A percentile compares a stretch with the other conserved stretches of the same genome.
These are phyloP conservation scores for Fusarium sp. DNA, from an alignment of 2,329 filamentous ascomycete genomes.

Conservation along the genomic window DNA sequence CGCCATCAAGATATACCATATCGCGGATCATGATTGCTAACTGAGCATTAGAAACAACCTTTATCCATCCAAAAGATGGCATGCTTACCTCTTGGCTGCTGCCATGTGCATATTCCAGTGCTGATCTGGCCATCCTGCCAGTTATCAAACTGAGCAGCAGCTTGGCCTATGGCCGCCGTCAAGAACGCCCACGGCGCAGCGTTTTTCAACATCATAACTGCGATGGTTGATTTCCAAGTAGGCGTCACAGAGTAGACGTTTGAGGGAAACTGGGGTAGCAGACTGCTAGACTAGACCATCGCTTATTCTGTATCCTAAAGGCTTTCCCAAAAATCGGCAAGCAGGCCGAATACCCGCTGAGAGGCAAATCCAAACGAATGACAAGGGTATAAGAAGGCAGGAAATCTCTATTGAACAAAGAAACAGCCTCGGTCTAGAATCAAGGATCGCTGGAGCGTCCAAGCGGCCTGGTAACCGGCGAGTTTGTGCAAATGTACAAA, in stretches of 20 bases:
- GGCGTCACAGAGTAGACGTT: constrained; percentile 16
- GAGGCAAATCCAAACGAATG: constrained; percentile 5
- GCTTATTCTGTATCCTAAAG: constrained; percentile 23
- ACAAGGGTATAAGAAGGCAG: constrained; percentile 18
- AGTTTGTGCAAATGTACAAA: constrained; percentile 18
- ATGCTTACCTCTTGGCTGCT: constrained; percentile 55
- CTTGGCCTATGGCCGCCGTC: constrained; percentile 26
- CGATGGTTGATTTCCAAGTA: constrained; percentile 8
- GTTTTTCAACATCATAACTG: constrained; percentile 35
- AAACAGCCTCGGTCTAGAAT: constrained; percentile 11
- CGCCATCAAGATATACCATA: constrained; percentile 74
- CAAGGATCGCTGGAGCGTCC: constrained; percentile 8
- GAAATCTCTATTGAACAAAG: constrained; percentile 22
- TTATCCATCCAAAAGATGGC: not conserved
- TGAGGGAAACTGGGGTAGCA: constrained; percentile 28
- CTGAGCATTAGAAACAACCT: constrained; percentile 34
- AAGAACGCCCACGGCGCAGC: constrained; percentile 29
- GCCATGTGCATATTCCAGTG: constrained; percentile 70
- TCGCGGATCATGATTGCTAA: constrained; percentile 69
- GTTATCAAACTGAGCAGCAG: constrained; percentile 55
- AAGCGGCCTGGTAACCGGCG: constrained; percentile 8
- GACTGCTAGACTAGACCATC: constrained; percentile 40
- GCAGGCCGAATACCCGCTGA: constrained; percentile 1
- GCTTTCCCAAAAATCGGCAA: constrained; percentile 1
- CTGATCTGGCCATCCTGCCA: constrained; percentile 66